A percentile compares a stretch with the other conserved stretches of the same genome.
These are phyloP conservation scores for Trametes coccinea DNA, from an alignment of 768 basidiomycete genomes.

Conservation along the genomic window DNA sequence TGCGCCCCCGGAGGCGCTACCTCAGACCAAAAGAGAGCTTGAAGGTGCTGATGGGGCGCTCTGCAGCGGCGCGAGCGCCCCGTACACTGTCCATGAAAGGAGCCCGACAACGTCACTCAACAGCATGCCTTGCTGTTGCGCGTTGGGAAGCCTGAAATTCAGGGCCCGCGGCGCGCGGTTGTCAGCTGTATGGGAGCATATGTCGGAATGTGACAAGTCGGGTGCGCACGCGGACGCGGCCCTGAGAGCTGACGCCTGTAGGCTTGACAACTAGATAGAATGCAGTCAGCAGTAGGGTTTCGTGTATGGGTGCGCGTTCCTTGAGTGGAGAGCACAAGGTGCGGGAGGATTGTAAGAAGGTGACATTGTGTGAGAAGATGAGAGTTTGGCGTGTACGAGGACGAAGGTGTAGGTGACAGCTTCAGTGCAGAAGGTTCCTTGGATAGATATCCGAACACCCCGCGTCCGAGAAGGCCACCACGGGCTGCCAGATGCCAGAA, in stretches of 20 bases:
- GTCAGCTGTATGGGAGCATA: background rate
- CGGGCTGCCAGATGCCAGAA: conserved; percentile 12
- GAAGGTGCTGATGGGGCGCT: background rate
- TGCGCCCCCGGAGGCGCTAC: background rate
- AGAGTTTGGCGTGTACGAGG: background rate
- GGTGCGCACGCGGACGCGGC: background rate
- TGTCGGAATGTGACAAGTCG: background rate
- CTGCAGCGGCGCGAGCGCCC: background rate
- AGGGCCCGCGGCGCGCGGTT: background rate
- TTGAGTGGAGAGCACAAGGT: background rate
- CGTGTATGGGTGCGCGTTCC: background rate
- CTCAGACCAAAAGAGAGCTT: too few relatives aligned
- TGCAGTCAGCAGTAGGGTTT: too few relatives aligned
- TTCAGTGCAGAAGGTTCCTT: background rate
- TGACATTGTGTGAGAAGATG: conserved; percentile 2
- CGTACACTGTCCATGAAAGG: conserved; percentile 1
- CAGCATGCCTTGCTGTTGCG: background rate
- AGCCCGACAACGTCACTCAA: conserved; percentile 7
- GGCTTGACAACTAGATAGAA: too few relatives aligned
- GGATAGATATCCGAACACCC: background rate
- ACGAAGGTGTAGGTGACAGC: background rate
- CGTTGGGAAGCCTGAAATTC: background rate
- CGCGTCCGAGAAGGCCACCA: conserved; percentile 12
- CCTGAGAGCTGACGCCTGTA: too few relatives aligned
- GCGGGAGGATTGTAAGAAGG: background rate